Evolutionary conservation across 2,329 filamentous ascomycete genomes (phyloP), one percentile per base, ranked within the genome.

Genomic region (Cytospora mali): DNA sequence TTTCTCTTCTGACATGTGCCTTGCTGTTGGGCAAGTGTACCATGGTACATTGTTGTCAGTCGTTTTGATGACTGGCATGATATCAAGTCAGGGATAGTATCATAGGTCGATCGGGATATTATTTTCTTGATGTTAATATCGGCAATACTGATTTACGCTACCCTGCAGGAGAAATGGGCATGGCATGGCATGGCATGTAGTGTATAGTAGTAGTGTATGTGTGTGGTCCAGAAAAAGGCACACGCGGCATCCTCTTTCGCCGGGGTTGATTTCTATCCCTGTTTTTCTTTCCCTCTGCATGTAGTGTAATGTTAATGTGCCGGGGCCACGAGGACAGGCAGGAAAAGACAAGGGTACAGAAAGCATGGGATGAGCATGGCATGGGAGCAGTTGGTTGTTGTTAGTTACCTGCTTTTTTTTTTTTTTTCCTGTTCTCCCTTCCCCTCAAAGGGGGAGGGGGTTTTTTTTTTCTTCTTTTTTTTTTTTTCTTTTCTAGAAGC

Each of bases 81-180:
- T 46, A 46, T 46, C n/a, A 23, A 1, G 6, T 46, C 42, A 21
- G 42, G 42, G 42, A 46, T 39, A 42, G 13, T 16, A 6, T 51
- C n/a, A n/a, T n/a, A n/a, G n/a, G 23, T 25, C 48, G 3, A 3
- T 28, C 27, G 48, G 27, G 27, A 51, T 13, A 11, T 5, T 18
- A 10, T 25, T 18, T 39, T 18, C 7, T 31, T 56, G 3, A 13
- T 27, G 18, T 48, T 48, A 48, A 33, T 54, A 35, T 51, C 46
- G 33, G 35, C 35, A 54, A 33, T 60, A 21, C 9, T 48, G 57
- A 35, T 33, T 16, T 39, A 60, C 35, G 56, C 46, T 58, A 51
- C 48, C 42, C 49, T 18, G 5, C 39, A 18, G 53, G 39, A 6
- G 1, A n/a, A 10, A 16, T 35, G 21, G 18, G 14, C 49, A 48